Evolutionary conservation across 2,329 filamentous ascomycete genomes (phyloP).

Genomic region (Fusarium cyanostomum): DNA sequence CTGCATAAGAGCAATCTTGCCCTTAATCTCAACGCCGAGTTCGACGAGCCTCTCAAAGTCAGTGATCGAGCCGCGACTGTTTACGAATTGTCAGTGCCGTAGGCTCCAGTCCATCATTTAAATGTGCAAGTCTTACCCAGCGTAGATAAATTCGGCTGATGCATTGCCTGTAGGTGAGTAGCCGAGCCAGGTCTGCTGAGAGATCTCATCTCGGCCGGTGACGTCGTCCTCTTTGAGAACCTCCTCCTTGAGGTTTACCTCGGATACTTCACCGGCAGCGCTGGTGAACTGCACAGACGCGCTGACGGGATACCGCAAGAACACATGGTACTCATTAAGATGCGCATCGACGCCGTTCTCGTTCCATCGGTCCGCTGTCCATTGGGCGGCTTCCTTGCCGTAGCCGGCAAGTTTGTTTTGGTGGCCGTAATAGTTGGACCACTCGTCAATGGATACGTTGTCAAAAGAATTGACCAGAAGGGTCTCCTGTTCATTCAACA

Average conservation of each 20-base stretch:
- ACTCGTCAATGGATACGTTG: constrained; percentile 50
- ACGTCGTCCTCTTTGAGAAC: constrained; percentile 78
- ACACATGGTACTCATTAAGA: constrained; percentile 63
- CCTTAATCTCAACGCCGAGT: constrained; percentile 73
- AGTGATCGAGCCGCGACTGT: constrained; percentile 69
- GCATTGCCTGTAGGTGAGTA: constrained; percentile 84
- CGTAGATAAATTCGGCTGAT: constrained; percentile 78
- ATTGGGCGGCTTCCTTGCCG: constrained; percentile 51
- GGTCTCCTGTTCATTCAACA: constrained; percentile 47
- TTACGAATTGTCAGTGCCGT: background rate
- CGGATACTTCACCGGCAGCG: constrained; percentile 60
- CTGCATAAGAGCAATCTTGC: constrained; percentile 81
- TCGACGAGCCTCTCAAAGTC: constrained; percentile 78
- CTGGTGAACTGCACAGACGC: constrained; percentile 58
- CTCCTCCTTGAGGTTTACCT: constrained; percentile 77
- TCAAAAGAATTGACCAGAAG: constrained; percentile 50
- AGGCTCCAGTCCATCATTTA: no score
- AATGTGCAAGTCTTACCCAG: constrained; percentile 63
- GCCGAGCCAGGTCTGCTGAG: constrained; percentile 81
- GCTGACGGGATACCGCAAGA: constrained; percentile 68
- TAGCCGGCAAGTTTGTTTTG: constrained; percentile 51
- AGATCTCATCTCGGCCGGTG: constrained; percentile 69
- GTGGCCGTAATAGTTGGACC: constrained; percentile 53
- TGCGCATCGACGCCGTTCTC: constrained; percentile 49
- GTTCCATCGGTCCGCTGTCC: constrained; percentile 51